Conservation (phyloP, 1,284 basidiomycete genomes). For the Ceratobasidium sp. region DNA sequence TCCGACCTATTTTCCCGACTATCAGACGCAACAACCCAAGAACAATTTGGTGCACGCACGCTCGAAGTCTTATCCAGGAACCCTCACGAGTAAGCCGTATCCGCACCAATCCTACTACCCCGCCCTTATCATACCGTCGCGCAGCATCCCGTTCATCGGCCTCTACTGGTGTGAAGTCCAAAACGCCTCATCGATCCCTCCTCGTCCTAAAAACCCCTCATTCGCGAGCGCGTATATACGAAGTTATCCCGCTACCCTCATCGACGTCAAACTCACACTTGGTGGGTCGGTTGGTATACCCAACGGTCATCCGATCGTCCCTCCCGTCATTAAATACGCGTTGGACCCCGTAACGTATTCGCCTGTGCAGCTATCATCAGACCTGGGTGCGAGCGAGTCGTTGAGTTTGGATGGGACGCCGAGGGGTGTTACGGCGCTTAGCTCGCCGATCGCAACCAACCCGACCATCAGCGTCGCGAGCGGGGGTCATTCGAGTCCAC, state of each 20-base stretch:
- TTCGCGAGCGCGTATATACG: constrained; percentile 15
- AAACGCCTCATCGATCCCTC: not conserved
- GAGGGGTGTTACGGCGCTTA: not conserved
- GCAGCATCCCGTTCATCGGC: constrained; percentile 24
- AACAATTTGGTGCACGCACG: constrained; percentile 30
- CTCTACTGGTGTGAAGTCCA: constrained; percentile 48
- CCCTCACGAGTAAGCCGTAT: constrained; percentile 14
- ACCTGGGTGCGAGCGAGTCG: not conserved
- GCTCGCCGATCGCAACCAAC: not conserved
- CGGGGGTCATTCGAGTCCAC: no score
- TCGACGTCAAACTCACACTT: constrained; percentile 39
- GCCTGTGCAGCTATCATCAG: not conserved
- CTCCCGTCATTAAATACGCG: constrained; percentile 18
- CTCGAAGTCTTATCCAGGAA: constrained; percentile 18
- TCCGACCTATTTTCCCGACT: constrained; percentile 20
- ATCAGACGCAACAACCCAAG: not conserved
- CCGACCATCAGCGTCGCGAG: not conserved
- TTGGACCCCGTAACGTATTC: constrained; percentile 29
- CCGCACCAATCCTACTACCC: not conserved
- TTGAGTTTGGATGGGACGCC: not conserved
- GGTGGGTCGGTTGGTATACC: constrained; percentile 45
- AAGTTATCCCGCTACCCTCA: not conserved
- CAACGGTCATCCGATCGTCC: constrained; percentile 38
- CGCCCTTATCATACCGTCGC: no score
- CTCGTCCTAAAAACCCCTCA: not conserved